These are phyloP conservation scores for Leccinum aurantiacum DNA, from an alignment of 768 basidiomycete genomes.

Conservation along the genomic window DNA sequence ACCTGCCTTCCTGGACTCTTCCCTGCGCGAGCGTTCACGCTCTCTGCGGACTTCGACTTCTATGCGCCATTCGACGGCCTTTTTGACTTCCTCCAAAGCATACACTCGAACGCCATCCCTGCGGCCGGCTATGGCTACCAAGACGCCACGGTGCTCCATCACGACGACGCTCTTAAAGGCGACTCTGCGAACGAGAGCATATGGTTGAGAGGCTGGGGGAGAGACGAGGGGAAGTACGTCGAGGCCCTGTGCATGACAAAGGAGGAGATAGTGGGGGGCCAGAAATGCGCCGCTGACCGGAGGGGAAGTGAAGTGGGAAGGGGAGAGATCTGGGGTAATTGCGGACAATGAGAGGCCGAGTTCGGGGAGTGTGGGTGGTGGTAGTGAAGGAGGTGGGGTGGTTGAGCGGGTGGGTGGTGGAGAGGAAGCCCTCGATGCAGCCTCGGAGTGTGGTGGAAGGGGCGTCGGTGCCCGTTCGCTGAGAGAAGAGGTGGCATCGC, in stretches of 20 bases:
- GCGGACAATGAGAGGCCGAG: slow-evolving; percentile 72
- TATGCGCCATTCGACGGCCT: slow-evolving; percentile 84
- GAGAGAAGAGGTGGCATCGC: slow-evolving; percentile 45
- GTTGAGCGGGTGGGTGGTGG: slow-evolving; percentile 51
- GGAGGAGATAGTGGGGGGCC: slow-evolving; percentile 75
- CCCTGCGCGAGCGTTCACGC: slow-evolving; percentile 66
- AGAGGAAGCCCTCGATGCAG: slow-evolving; percentile 53
- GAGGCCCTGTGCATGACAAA: slow-evolving; percentile 83
- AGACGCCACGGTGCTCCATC: slow-evolving; percentile 87
- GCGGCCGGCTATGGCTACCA: slow-evolving; percentile 88
- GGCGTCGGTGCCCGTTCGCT: slow-evolving; percentile 35
- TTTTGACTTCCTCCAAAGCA: slow-evolving; percentile 83
- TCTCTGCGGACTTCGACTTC: slow-evolving; percentile 77
- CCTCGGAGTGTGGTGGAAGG: slow-evolving; percentile 32
- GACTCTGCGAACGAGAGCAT: slow-evolving; percentile 78
- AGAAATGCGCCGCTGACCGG: slow-evolving; percentile 79
- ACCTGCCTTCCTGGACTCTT: slow-evolving; percentile 57
- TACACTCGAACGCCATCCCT: slow-evolving; percentile 87
- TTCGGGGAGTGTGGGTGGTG: slow-evolving; percentile 70
- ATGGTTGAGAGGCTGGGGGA: slow-evolving; percentile 74
- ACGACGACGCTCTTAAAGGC: slow-evolving; percentile 86
- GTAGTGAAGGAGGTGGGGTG: slow-evolving; percentile 71
- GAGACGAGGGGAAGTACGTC: slow-evolving; percentile 80
- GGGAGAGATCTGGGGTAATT: slow-evolving; percentile 65
- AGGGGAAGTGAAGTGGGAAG: slow-evolving; percentile 75